phyloP scores from a whole-genome alignment of 768 basidiomycete species.

The Hypholoma sublateritium region DNA sequence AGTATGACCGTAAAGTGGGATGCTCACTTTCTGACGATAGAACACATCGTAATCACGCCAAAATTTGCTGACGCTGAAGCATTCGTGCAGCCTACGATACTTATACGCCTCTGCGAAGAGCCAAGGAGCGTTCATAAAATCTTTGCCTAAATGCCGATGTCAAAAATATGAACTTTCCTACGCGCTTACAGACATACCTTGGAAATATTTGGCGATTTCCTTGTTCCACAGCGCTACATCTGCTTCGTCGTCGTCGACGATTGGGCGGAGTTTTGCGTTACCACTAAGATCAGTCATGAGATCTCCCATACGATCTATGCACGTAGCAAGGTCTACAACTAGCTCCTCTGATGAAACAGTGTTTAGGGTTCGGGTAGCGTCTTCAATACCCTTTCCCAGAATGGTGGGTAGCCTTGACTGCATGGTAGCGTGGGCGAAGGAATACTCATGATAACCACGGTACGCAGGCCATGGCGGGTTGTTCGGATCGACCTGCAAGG shows the following conservation, averaged over 20 bases:
- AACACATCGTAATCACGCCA: constrained; percentile 95
- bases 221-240: constrained; percentile 98
- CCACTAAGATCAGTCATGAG: constrained; percentile 86
- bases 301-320: constrained; percentile 86
- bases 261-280: constrained; percentile 82
- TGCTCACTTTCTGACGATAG: constrained; percentile 80
- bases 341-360: constrained; percentile 80
- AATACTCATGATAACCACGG: constrained; percentile 80
- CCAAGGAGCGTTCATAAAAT: constrained; percentile 97
- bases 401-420: constrained; percentile 94
- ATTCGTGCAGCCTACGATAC: constrained; percentile 88
- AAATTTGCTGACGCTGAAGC: constrained; percentile 88
- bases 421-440: constrained; percentile 92
- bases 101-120: constrained; percentile 95
- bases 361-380: constrained; percentile 86
- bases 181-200: constrained; percentile 47
- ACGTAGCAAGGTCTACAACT: constrained; percentile 80
- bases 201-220: constrained; percentile 92
- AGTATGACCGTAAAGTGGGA: neutral
- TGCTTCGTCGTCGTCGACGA: constrained; percentile 87
- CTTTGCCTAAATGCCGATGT: constrained; percentile 28
- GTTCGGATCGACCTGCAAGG: constrained; percentile 68
- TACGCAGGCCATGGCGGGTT: constrained; percentile 84
- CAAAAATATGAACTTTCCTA: constrained; percentile 4
- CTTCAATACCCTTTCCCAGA: constrained; percentile 93